Percentiles rank a stretch among this genome's conserved stretches.
These are phyloP conservation scores for Fusarium multiceps DNA, from an alignment of 2,329 filamentous ascomycete species.

Conservation along the genomic window DNA sequence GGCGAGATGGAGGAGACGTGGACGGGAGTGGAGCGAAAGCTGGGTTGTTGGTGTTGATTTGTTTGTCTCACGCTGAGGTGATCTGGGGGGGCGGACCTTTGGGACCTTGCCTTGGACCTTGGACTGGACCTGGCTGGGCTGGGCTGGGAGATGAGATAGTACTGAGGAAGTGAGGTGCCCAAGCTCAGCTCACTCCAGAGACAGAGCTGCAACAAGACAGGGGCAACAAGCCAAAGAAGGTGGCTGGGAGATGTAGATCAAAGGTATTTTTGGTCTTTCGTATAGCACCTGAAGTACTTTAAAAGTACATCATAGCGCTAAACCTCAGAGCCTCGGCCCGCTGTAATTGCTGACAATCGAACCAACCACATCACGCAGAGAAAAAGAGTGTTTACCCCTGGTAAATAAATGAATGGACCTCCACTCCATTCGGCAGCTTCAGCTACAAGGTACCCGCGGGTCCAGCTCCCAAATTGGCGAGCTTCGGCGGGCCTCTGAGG, in stretches of 20 bases:
- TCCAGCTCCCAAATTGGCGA: constrained; percentile 32
- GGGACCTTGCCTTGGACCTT: constrained; percentile 2
- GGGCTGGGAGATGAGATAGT: constrained; percentile 37
- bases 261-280: constrained; percentile 4
- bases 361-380: constrained; percentile 17
- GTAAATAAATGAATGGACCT: constrained; percentile 19
- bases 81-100: constrained; percentile 15
- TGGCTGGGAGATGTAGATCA: constrained; percentile 35
- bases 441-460: constrained; percentile 24
- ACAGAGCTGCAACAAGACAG: constrained; percentile 33
- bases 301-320: constrained; percentile 10
- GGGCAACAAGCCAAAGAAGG: constrained; percentile 21
- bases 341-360: constrained; percentile 21
- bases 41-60: constrained; percentile 40
- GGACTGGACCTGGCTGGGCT: constrained; percentile 11
- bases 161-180: constrained; percentile 26
- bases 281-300: constrained; percentile 1
- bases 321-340: constrained; percentile 34
- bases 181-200: constrained; percentile 38
- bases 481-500: constrained; percentile 4
- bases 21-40: constrained; percentile 38
- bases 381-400: constrained; percentile 32
- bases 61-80: constrained; percentile 35
- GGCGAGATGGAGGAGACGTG: constrained; percentile 39
- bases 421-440: constrained; percentile 29